A percentile compares a stretch with the other conserved stretches of the same genome.
Conservation (phyloP, 805 yeast genomes). For the Ascoidea tarda region DNA sequence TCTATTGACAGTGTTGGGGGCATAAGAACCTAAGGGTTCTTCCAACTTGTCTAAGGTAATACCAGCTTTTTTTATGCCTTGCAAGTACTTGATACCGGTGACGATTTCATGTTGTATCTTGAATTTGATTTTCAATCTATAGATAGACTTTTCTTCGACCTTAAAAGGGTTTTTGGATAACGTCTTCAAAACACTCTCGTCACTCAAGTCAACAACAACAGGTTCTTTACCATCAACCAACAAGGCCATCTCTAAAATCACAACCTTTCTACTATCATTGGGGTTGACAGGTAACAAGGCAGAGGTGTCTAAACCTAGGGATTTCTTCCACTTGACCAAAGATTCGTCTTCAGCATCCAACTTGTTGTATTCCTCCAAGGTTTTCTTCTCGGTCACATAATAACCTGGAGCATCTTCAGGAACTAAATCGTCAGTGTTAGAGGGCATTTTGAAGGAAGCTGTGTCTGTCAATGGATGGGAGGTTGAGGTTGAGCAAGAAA, state of each 20-base stretch:
- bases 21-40: constrained; percentile 82
- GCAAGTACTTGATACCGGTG: constrained; percentile 81
- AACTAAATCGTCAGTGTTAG: constrained; percentile 35
- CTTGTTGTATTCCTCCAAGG: constrained; percentile 68
- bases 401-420: constrained; percentile 55
- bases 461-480: not conserved
- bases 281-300: constrained; percentile 49
- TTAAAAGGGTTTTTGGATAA: constrained; percentile 53
- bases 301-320: constrained; percentile 60
- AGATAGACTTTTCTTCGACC: constrained; percentile 67
- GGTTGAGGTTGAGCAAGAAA: not conserved
- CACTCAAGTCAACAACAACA: constrained; percentile 54
- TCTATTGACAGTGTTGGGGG: constrained; percentile 73
- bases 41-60: constrained; percentile 76
- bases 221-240: constrained; percentile 55
- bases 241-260: constrained; percentile 63
- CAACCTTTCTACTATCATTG: constrained; percentile 66
- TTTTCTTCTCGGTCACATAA: constrained; percentile 41
- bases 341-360: constrained; percentile 87
- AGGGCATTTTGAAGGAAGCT: constrained; percentile 1
- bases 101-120: constrained; percentile 83
- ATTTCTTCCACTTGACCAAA: constrained; percentile 81
- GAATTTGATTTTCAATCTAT: constrained; percentile 60
- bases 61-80: constrained; percentile 75
- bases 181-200: constrained; percentile 38